Base-by-base conservation (phyloP, 2,329 filamentous ascomycete species). In the Pseudogymnoascus sp. region DNA sequence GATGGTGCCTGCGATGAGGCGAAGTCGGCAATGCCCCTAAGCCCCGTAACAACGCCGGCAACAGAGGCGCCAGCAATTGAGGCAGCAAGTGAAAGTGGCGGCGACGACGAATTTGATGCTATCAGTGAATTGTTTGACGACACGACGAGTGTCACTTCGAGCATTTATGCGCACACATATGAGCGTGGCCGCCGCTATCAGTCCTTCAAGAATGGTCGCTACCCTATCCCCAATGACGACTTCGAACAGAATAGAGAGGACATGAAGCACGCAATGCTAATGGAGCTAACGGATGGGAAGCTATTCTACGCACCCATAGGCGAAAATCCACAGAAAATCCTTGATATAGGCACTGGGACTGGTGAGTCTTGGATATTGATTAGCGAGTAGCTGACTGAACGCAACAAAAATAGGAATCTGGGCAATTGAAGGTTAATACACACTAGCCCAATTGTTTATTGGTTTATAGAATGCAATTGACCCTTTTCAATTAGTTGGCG, bases 301-400 rank as follows among this genome's bases (percentile, higher is more conserved):
- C 72, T 82, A 12, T 76, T 78, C 62, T 74, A 75, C 61, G 75
- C 78, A 28, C 79, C 79, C 1, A 67, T 82, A 23, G 68, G 70
- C 34, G 69, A 73, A 5, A 69, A 74, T 59, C 72, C 73, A 14
- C 37, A 62, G 40, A 44, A 62, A 23, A 53, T 62, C 14, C 44
- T 63, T 18, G 62, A 63, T 42, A 46, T 63, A 6, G 62, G 62
- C 23, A 63, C 61, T 25, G 61, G 61, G 21, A 63, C 61, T 12
- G 61, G 60, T 38, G 28, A 59, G 36, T 59, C 28, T 59, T 31
- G 25, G n/a, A 59, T 59, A 21, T 59, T 23, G 28, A 34, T 34
- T 28, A 66, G 59, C 59, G 40, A 64, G n/a, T 18, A 46, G 21
- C 42, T 46, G 16, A 44, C 40, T 44, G 21, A 46, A 46, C 23